phyloP scores from a whole-genome alignment of 2,329 filamentous ascomycete genomes.

The Penicillium sp. region DNA sequence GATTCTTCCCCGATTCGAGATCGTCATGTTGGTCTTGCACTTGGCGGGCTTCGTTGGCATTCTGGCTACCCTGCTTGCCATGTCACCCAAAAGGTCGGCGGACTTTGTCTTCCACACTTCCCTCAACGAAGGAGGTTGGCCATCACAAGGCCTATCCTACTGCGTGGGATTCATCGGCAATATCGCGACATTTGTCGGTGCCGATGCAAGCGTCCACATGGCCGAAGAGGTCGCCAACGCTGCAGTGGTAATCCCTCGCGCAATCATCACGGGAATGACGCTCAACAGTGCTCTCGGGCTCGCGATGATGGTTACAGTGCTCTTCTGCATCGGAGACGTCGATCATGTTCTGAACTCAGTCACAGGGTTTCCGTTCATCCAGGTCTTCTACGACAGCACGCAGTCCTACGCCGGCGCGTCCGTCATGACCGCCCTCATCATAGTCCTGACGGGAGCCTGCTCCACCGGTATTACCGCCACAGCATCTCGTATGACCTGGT shows the following conservation, averaged over 20 bases:
- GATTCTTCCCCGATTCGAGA: constrained; percentile 42
- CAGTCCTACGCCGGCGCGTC: constrained; percentile 35
- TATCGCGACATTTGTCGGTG: constrained; percentile 34
- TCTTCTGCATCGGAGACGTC: constrained; percentile 38
- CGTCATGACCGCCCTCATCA: constrained; percentile 31
- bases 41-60: constrained; percentile 50
- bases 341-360: constrained; percentile 30
- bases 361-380: constrained; percentile 40
- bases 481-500: constrained; percentile 33
- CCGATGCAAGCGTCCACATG: constrained; percentile 32
- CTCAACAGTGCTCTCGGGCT: constrained; percentile 39
- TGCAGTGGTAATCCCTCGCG: constrained; percentile 34
- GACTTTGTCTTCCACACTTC: constrained; percentile 33
- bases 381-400: constrained; percentile 47
- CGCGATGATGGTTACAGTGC: constrained; percentile 34
- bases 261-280: constrained; percentile 35
- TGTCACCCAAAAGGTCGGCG: constrained; percentile 28
- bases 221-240: constrained; percentile 43
- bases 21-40: constrained; percentile 43
- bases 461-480: constrained; percentile 34
- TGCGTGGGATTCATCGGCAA: constrained; percentile 37
- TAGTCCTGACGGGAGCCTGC: constrained; percentile 32
- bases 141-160: constrained; percentile 34
- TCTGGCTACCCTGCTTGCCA: constrained; percentile 35
- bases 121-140: constrained; percentile 35